Conservation (phyloP, 2,329 filamentous ascomycete genomes). For the Pseudocercospora macadamiae region DNA sequence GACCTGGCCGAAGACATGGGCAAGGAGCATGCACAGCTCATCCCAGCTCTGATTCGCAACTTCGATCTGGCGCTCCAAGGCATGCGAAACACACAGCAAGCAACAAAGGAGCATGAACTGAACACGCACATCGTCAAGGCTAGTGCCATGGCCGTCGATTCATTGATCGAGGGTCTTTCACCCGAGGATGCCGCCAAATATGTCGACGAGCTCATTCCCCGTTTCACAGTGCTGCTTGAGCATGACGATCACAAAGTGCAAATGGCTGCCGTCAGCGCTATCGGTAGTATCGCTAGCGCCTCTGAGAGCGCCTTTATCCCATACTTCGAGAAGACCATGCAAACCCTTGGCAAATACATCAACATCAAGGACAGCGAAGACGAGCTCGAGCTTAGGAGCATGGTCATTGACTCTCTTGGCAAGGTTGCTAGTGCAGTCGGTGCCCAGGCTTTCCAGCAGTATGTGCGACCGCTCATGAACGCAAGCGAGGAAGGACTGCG, state of each 20-base stretch:
- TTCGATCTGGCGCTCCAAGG: conserved; percentile 76
- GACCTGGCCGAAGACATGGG: conserved; percentile 90
- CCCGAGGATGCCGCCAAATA: conserved; percentile 80
- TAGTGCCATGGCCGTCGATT: conserved; percentile 87
- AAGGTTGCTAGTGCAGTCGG: conserved; percentile 91
- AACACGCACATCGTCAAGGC: conserved; percentile 86
- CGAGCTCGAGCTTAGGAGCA: conserved; percentile 84
- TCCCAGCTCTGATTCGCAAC: conserved; percentile 85
- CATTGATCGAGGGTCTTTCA: conserved; percentile 83
- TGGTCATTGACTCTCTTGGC: conserved; percentile 89
- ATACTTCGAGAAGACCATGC: conserved; percentile 92
- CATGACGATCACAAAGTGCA: conserved; percentile 89
- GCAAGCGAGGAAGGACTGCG: conserved; percentile 88
- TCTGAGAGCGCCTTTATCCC: conserved; percentile 81
- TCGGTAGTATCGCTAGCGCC: conserved; percentile 87
- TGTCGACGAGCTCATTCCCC: conserved; percentile 77
- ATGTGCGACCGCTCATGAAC: conserved; percentile 86
- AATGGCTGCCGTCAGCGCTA: conserved; percentile 81
- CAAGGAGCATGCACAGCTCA: conserved; percentile 80
- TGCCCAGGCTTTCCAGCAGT: conserved; percentile 82
- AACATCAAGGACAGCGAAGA: conserved; percentile 86
- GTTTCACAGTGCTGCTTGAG: conserved; percentile 80
- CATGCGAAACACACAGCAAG: conserved; percentile 54
- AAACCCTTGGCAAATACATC: conserved; percentile 81
- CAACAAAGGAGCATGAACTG: conserved; percentile 63